Percentiles rank a stretch among this genome's conserved stretches.
These are phyloP conservation scores for Penicillium sp. DNA, from an alignment of 2,329 filamentous ascomycete genomes.

Conservation along the genomic window DNA sequence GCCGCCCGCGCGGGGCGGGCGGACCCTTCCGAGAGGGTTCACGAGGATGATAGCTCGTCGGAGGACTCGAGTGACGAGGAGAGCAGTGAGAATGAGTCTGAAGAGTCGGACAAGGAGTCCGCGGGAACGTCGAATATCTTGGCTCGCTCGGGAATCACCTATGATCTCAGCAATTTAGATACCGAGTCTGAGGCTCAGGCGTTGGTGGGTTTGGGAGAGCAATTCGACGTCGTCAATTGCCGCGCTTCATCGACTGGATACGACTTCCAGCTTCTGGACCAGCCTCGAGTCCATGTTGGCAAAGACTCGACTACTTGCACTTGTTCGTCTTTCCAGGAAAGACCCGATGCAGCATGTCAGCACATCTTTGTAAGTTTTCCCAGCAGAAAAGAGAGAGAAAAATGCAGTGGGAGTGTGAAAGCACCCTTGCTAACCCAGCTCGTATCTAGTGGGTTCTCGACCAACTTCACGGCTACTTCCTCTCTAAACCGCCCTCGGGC, in stretches of 20 bases:
- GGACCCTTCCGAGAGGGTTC: conserved; percentile 21
- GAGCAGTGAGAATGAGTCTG: conserved; percentile 16
- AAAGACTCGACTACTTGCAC: conserved; percentile 38
- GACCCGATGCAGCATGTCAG: conserved; percentile 40
- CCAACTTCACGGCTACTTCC: conserved; percentile 42
- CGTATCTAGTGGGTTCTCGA: conserved; percentile 45
- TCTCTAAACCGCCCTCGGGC: conserved; percentile 30
- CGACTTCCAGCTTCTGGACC: conserved; percentile 44
- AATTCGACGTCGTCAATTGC: conserved; percentile 42
- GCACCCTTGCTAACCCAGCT: conserved; percentile 11
- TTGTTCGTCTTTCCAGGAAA: conserved; percentile 38
- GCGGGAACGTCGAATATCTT: conserved; percentile 28
- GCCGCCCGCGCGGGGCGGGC: conserved; percentile 21
- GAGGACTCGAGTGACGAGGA: conserved; percentile 19
- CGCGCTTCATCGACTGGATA: conserved; percentile 34
- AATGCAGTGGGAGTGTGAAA: neutral
- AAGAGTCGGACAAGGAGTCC: conserved; percentile 20
- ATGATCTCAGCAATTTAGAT: conserved; percentile 39
- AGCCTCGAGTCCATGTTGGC: conserved; percentile 38
- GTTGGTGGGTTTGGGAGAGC: conserved; percentile 37
- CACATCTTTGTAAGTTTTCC: conserved; percentile 46
- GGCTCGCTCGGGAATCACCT: conserved; percentile 40
- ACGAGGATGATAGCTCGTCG: conserved; percentile 17
- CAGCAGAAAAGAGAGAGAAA: neutral
- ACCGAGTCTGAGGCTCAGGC: conserved; percentile 36